Base-by-base conservation (phyloP, 2,329 filamentous ascomycete genomes). In the Ceratocystiopsis sp. region DNA sequence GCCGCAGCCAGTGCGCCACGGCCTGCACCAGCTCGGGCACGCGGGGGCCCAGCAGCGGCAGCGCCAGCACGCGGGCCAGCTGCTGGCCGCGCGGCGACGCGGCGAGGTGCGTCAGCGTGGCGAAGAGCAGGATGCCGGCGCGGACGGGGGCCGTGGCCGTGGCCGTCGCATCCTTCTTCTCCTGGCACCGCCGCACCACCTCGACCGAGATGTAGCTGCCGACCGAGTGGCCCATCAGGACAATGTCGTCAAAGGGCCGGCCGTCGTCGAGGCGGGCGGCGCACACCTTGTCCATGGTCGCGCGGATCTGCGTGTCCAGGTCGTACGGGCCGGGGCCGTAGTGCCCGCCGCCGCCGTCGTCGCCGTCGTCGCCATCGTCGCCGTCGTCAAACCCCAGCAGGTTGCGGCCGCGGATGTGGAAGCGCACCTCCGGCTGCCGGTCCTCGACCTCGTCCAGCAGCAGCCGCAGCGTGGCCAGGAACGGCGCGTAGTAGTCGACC, bases 191-290 rank as follows among this genome's bases (percentile, higher is more conserved):
- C 47, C 75, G 64, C 40, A 83, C 70, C 29, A 82, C 60, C 55
- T 86, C 80, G 49, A 85, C 71, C 3, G 71, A 62, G 17, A 87
- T 78, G 55, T 82, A 87, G 11, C 74, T 64, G 19, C 82, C 82
- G 1, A 87, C 78, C 0, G 80, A 84, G 58, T 87, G 82, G 4
- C 80, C 82, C 41, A 81, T 70, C 15, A 87, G 60, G 9, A 84
- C 65, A 16, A 85, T 70, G 41, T 65, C 64, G 53, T 75, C 66
- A 49, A 72, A 77, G 0, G 60, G 55, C 39, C 57, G 52, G 34
- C 59, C 61, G 35, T 57, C 49, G 17, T 43, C 44, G 40, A 52
- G 34, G 1, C 32, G 53, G 40, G 1, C 43, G 1, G 58, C 55
- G 5, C 71, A 50, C 12, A 62, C 57, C 1, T 55, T 49, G 40